phyloP scores from a whole-genome alignment of 1,284 basidiomycete genomes.

The Puccinia polysora region DNA sequence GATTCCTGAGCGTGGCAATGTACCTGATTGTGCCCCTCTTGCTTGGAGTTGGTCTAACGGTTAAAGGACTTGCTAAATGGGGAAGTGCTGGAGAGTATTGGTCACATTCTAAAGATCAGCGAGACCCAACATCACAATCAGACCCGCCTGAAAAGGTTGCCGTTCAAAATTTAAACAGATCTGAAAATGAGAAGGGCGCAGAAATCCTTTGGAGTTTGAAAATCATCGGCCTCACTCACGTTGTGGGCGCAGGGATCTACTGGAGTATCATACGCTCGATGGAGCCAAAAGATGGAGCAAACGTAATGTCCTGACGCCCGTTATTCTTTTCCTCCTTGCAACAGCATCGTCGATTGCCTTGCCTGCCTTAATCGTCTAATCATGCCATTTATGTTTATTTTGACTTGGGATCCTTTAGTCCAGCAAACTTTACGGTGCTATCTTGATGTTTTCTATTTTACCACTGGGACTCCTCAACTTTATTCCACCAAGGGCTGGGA shows the following conservation, averaged over 20 bases:
- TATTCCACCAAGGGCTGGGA: not conserved
- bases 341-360: too few relatives aligned
- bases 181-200: conserved; percentile 4
- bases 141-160: not conserved
- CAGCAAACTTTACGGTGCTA: not conserved
- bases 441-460: conserved; percentile 1
- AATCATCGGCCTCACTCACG: conserved; percentile 16
- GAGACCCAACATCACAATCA: not conserved
- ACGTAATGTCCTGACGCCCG: not conserved
- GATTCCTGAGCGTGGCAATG: conserved; percentile 79
- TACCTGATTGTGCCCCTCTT: conserved; percentile 65
- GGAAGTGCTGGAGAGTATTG: not conserved
- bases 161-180: not conserved
- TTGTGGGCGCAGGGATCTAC: conserved; percentile 15
- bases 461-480: conserved; percentile 8
- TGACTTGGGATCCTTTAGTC: not conserved
- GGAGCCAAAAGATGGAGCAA: not conserved
- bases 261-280: conserved; percentile 23
- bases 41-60: conserved; percentile 31
- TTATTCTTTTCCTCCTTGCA: not conserved
- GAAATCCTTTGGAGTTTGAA: conserved; percentile 29
- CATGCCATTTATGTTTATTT: too few relatives aligned
- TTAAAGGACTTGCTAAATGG: conserved; percentile 27
- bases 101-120: not conserved
- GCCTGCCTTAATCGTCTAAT: too few relatives aligned